Percentiles rank a stretch among this genome's conserved stretches.
Evolutionary conservation across 768 basidiomycete species (phyloP).

Genomic region (Epithele typhae): DNA sequence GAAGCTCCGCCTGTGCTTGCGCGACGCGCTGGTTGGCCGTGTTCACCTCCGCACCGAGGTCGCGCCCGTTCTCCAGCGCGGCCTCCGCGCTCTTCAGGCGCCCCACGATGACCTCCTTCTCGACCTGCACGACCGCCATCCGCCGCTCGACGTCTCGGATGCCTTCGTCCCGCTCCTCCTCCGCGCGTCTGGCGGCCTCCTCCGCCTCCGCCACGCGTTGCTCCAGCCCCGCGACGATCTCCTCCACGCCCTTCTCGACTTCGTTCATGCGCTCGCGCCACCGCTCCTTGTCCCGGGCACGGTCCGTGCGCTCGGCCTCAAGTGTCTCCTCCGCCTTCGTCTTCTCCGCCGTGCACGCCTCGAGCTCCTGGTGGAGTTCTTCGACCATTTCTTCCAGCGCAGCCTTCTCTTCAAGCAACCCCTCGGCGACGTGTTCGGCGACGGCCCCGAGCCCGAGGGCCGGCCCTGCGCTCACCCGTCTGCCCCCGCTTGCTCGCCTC

Average conservation of each 20-base stretch:
- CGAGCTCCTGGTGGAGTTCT: slow-evolving; percentile 32
- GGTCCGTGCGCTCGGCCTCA: slow-evolving; percentile 50
- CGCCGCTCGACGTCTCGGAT: slow-evolving; percentile 44
- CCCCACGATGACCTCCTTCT: slow-evolving; percentile 52
- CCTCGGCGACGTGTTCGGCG: slow-evolving; percentile 59
- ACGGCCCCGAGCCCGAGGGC: slow-evolving; percentile 55
- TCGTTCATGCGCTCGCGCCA: slow-evolving; percentile 71
- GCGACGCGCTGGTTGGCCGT: slow-evolving; percentile 61
- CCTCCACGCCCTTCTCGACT: slow-evolving; percentile 65
- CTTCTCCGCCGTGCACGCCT: slow-evolving; percentile 30
- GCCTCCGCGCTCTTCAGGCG: slow-evolving; percentile 63
- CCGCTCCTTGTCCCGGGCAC: slow-evolving; percentile 61
- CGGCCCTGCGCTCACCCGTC: slow-evolving; percentile 48
- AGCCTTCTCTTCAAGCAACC: slow-evolving; percentile 69
- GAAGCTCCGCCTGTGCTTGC: slow-evolving; percentile 52
- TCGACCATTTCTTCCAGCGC: slow-evolving; percentile 38
- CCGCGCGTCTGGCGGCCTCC: slow-evolving; percentile 34
- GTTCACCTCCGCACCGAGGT: slow-evolving; percentile 62
- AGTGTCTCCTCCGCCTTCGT: slow-evolving; percentile 41
- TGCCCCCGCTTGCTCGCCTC: slow-evolving; percentile 32
- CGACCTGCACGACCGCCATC: slow-evolving; percentile 42
- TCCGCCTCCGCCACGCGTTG: slow-evolving; percentile 50
- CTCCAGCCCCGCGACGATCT: slow-evolving; percentile 64
- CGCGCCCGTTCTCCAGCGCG: slow-evolving; percentile 58
- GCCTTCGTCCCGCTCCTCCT: slow-evolving; percentile 36